Evolutionary conservation across 2,329 filamentous ascomycete species (phyloP).

Genomic region (Sporothrix curviconia): DNA sequence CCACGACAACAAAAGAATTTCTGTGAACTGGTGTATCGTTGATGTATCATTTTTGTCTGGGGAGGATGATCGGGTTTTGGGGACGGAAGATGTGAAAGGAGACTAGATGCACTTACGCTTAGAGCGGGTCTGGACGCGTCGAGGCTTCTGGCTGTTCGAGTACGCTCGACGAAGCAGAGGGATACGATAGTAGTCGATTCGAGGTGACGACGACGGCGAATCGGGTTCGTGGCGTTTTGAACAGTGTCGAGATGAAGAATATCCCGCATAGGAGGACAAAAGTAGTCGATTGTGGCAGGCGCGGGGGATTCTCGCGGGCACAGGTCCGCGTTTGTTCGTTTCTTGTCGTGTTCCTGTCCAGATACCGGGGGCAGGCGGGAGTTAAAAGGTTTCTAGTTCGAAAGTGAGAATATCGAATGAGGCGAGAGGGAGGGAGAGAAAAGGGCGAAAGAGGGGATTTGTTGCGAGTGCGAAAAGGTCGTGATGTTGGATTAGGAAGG

Average conservation of each 20-base stretch:
- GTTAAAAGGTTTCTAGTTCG: not conserved
- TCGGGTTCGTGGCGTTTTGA: not conserved
- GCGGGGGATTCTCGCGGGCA: not conserved
- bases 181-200: not conserved
- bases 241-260: not conserved
- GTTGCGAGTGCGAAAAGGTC: not conserved
- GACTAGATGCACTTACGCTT: constrained; percentile 3
- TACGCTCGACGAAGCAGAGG: not conserved
- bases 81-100: not conserved
- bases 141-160: not conserved
- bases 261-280: not conserved
- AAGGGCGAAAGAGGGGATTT: not conserved
- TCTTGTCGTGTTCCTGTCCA: constrained; percentile 1
- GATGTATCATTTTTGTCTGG: not conserved
- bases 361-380: no score
- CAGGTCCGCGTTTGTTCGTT: constrained; percentile 1
- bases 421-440: not conserved
- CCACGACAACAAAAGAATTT: not conserved
- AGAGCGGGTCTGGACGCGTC: constrained; percentile 6
- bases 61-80: not conserved
- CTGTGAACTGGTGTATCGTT: not conserved
- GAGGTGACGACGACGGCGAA: not conserved
- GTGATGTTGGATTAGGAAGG: constrained; percentile 3
- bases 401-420: not conserved
- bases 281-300: no score